A percentile compares a stretch with the other conserved stretches of the same genome.
Conservation (phyloP, 805 yeast species). For the Torulaspora indica region DNA sequence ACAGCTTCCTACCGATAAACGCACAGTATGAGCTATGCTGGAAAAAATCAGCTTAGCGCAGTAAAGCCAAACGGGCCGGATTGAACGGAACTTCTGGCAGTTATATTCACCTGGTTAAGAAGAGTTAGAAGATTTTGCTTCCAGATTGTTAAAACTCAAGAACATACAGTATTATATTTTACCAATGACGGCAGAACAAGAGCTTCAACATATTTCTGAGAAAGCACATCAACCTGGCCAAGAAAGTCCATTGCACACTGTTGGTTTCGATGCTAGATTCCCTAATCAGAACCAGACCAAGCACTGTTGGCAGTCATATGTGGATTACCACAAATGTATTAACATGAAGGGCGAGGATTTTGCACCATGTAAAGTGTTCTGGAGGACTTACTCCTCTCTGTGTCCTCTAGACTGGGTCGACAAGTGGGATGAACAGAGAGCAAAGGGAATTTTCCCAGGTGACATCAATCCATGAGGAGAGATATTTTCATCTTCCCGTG, state of each 20-base stretch:
- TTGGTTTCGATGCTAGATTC: constrained; percentile 87
- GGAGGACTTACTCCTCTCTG: constrained; percentile 80
- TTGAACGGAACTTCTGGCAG: not conserved
- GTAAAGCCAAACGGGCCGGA: not conserved
- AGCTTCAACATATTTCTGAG: constrained; percentile 15
- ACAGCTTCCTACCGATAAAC: constrained; percentile 7
- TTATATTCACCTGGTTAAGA: not conserved
- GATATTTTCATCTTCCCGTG: not conserved
- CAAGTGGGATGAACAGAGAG: constrained; percentile 85
- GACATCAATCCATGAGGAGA: constrained; percentile 38
- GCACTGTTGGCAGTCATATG: constrained; percentile 97
- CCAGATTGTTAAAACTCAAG: not conserved
- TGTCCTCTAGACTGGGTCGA: constrained; percentile 84
- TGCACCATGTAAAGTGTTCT: constrained; percentile 94
- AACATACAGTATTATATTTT: not conserved
- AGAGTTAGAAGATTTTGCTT: not conserved
- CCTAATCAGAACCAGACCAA: constrained; percentile 97
- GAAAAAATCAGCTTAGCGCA: constrained; percentile 2
- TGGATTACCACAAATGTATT: constrained; percentile 97
- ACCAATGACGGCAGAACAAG: constrained; percentile 12
- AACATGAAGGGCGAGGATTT: constrained; percentile 97
- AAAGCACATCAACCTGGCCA: constrained; percentile 19
- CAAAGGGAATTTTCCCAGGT: constrained; percentile 52
- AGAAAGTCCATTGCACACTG: constrained; percentile 51
- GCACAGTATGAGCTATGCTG: constrained; percentile 1